A percentile compares a stretch with the other conserved stretches of the same genome.
phyloP scores from a whole-genome alignment of 139 green algal genomes.

The Tetraselmis chui region DNA sequence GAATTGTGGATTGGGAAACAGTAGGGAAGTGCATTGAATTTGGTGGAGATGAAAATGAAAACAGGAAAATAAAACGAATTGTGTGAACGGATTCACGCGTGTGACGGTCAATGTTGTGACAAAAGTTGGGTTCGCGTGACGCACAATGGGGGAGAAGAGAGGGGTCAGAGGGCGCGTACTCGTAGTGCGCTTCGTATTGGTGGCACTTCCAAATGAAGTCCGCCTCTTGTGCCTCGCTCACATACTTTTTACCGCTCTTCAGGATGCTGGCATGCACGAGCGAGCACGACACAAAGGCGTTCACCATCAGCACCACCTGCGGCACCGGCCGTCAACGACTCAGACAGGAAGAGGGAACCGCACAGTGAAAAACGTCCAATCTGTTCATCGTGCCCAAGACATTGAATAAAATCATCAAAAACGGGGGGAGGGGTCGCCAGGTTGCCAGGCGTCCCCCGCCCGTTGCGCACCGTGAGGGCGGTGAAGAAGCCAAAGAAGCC shows the following conservation, averaged over 20 bases:
- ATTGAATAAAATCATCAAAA: too few species aligned
- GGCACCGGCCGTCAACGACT: background rate
- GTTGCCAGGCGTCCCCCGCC: too few species aligned
- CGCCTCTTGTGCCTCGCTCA: constrained; percentile 33
- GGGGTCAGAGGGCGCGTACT: background rate
- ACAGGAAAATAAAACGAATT: too few species aligned
- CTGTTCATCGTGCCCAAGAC: too few species aligned
- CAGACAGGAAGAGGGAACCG: background rate
- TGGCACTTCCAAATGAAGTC: constrained; percentile 24
- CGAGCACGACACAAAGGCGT: constrained; percentile 22
- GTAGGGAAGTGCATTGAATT: too few species aligned
- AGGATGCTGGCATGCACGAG: constrained; percentile 32
- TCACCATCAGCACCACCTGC: constrained; percentile 25
- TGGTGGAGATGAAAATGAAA: too few species aligned
- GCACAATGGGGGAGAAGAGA: background rate
- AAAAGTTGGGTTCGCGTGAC: constrained; percentile 11
- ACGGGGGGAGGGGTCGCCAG: too few species aligned
- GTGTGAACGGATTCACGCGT: too few species aligned
- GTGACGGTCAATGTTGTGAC: constrained; percentile 20
- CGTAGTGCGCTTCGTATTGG: background rate
- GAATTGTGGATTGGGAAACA: too few species aligned
- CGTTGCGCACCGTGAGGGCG: constrained; percentile 21
- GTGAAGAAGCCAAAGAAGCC: constrained; percentile 20
- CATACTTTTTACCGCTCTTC: constrained; percentile 28
- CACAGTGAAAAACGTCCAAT: too few species aligned